Evolutionary conservation across 495 filamentous ascomycete genomes (phyloP).

Genomic region (Staphylotrichum tortipilum): DNA sequence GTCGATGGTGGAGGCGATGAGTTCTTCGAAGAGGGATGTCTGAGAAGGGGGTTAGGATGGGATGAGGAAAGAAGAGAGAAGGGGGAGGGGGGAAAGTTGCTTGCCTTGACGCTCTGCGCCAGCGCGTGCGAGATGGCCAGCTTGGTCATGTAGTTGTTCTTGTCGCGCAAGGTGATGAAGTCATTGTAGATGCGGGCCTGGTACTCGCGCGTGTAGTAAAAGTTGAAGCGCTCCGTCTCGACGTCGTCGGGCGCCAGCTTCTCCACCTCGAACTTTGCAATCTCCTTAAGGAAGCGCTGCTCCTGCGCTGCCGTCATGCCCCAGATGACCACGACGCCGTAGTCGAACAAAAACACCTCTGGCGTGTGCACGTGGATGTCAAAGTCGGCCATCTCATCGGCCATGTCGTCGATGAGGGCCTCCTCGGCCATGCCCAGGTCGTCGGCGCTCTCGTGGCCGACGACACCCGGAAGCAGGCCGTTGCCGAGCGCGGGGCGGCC

Average conservation of each 20-base stretch:
- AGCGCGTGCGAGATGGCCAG: conserved; percentile 92
- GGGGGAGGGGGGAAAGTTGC: conserved; percentile 5
- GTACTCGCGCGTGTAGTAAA: conserved; percentile 95
- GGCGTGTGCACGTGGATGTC: conserved; percentile 78
- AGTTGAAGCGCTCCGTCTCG: conserved; percentile 96
- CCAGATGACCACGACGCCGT: conserved; percentile 99
- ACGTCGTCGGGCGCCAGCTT: conserved; percentile 81
- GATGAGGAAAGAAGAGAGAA: not conserved
- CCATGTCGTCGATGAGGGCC: conserved; percentile 6
- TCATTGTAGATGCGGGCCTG: conserved; percentile 98
- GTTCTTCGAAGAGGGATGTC: conserved; percentile 95
- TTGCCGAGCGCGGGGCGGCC: conserved; percentile 13
- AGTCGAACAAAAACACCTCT: conserved; percentile 92
- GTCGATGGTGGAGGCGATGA: conserved; percentile 87
- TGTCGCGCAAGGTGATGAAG: conserved; percentile 88
- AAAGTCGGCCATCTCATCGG: conserved; percentile 43
- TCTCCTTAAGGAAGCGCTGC: conserved; percentile 79
- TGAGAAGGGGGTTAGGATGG: conserved; percentile 30
- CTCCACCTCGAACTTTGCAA: conserved; percentile 89
- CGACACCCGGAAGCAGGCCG: conserved; percentile 11
- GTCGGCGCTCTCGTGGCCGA: conserved; percentile 12
- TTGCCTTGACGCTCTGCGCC: conserved; percentile 83
- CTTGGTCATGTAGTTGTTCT: conserved; percentile 95
- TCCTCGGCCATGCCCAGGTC: conserved; percentile 4
- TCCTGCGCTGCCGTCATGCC: conserved; percentile 85